Percentiles rank a stretch among this genome's conserved stretches.
Conservation (phyloP, 2,329 filamentous ascomycete species). For the Diplodia sapinea region DNA sequence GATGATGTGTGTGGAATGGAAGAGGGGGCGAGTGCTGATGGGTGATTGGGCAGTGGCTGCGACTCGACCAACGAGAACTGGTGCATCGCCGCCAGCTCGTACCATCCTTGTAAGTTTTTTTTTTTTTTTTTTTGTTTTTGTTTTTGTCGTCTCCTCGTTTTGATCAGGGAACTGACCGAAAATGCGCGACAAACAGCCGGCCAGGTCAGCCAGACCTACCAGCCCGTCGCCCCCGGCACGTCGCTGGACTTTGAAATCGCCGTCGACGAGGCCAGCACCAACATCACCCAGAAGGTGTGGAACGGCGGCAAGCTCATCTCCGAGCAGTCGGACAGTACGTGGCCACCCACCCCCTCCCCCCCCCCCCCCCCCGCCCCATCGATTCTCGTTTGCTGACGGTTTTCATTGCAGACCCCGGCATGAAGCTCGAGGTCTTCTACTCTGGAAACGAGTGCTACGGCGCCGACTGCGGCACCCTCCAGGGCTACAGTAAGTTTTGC, state of each 20-base stretch:
- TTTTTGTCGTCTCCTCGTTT: neutral
- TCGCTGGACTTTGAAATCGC: conserved; percentile 28
- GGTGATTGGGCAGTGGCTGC: neutral
- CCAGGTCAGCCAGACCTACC: conserved; percentile 13
- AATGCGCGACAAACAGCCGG: neutral
- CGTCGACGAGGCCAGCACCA: conserved; percentile 23
- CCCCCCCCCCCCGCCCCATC: no score
- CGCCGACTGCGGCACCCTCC: conserved; percentile 29
- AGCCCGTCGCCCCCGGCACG: conserved; percentile 1
- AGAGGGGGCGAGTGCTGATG: neutral
- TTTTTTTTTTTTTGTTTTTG: no score
- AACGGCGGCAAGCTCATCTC: conserved; percentile 31
- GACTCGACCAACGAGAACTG: conserved; percentile 29
- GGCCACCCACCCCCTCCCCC: no score
- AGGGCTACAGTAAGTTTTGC: conserved; percentile 20
- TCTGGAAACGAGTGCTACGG: conserved; percentile 37
- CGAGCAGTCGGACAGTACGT: conserved; percentile 27
- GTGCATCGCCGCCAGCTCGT: conserved; percentile 32
- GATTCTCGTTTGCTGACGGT: no score
- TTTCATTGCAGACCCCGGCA: conserved; percentile 13
- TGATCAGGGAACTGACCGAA: neutral
- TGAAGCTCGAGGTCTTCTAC: conserved; percentile 34
- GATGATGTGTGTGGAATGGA: no score
- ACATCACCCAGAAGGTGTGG: conserved; percentile 31
- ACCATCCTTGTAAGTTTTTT: conserved; percentile 16